Conservation (phyloP, 257 asterid genomes). For the Osmanthus fragrans region DNA sequence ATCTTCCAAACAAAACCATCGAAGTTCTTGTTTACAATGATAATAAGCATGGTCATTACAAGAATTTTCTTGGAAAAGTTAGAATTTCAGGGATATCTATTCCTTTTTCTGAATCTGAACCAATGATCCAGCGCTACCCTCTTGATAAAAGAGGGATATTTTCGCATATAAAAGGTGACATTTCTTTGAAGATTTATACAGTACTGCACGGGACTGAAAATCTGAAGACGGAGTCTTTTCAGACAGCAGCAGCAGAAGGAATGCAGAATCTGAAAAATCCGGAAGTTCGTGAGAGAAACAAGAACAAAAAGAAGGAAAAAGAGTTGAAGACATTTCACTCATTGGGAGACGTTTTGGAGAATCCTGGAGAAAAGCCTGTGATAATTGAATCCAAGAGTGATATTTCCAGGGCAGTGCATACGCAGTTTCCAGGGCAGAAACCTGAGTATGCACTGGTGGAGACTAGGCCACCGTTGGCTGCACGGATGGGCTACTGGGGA, state of each 20-base stretch:
- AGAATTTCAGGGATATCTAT: conserved; percentile 66
- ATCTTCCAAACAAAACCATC: conserved; percentile 45
- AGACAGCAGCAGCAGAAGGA: conserved; percentile 27
- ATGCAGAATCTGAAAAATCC: conserved; percentile 20
- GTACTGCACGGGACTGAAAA: conserved; percentile 27
- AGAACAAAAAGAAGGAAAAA: conserved; percentile 68
- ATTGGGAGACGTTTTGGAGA: conserved; percentile 40
- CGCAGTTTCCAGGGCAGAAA: conserved; percentile 66
- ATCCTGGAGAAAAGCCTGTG: conserved; percentile 43
- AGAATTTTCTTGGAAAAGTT: conserved; percentile 78
- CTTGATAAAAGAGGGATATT: conserved; percentile 87
- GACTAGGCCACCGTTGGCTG: conserved; percentile 85
- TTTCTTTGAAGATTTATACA: conserved; percentile 59
- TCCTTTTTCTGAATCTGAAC: conserved; percentile 63
- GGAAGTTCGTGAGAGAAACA: conserved; percentile 40
- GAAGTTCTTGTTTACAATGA: conserved; percentile 75
- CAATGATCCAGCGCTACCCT: conserved; percentile 69
- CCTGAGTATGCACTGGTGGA: conserved; percentile 86
- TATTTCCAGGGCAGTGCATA: conserved; percentile 61
- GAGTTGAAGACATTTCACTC: conserved; percentile 81
- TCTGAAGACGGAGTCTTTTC: conserved; percentile 11
- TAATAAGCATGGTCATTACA: conserved; percentile 52
- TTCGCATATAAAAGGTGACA: conserved; percentile 83
- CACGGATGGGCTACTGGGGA: conserved; percentile 90
- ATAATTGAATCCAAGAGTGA: conserved; percentile 45